Evolutionary conservation across 306 rosid genomes (phyloP).

Genomic region (Argentina anserina): DNA sequence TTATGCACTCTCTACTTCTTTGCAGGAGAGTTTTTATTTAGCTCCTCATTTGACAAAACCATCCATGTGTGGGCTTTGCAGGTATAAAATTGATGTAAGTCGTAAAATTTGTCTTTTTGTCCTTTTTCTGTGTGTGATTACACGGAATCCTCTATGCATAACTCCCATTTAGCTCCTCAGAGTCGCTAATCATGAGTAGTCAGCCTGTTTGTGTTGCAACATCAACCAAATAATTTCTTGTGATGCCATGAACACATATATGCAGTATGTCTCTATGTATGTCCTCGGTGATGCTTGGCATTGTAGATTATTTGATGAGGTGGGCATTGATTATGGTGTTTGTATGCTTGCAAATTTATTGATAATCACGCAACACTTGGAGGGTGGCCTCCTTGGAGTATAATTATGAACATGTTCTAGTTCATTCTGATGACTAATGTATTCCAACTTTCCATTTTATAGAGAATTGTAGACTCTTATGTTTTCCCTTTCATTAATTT

Average conservation of each 20-base stretch:
- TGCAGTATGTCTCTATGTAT: background rate
- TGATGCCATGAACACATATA: background rate
- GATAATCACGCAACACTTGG: background rate
- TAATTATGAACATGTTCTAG: background rate
- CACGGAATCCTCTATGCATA: conserved; percentile 5
- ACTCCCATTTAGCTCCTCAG: background rate
- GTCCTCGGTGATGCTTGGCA: background rate
- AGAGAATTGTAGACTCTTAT: background rate
- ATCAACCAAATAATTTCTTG: conserved; percentile 3
- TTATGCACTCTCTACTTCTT: conserved; percentile 12
- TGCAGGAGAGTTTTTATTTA: conserved; percentile 75
- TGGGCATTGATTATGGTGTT: background rate
- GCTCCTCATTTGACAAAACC: conserved; percentile 94
- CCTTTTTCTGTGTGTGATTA: background rate
- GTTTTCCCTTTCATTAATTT: conserved; percentile 21
- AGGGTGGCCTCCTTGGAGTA: background rate
- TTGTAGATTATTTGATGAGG: background rate
- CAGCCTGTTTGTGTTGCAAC: background rate
- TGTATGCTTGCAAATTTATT: background rate
- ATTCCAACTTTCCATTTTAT: background rate
- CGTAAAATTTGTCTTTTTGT: background rate
- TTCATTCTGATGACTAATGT: background rate
- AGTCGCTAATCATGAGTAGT: background rate
- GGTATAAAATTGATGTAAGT: conserved; percentile 40
- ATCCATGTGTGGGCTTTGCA: conserved; percentile 83